Base-by-base conservation (phyloP, 73 alveolate genomes). In the Loxodes magnus region DNA sequence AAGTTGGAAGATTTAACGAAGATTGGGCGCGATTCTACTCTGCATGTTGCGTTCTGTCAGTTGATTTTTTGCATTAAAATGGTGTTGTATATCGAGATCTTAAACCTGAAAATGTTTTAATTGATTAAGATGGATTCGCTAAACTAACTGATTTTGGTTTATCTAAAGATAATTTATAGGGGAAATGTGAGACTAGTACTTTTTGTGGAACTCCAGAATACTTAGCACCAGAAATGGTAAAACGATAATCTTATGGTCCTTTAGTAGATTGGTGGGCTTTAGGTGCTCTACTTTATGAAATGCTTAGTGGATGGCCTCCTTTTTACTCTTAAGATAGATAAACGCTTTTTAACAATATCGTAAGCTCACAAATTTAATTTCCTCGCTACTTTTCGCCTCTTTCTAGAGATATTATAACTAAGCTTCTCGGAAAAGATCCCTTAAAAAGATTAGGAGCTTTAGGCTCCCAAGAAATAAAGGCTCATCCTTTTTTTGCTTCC, bases 21-120 rank as follows among this genome's bases (percentile, higher is more conserved):
- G 64, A 66, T 10, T 51, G 71, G 36, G 94, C 90, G 5, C 51
- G 52, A 51, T 84, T 84, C 63, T 84, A 79, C 51, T 67, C 79
- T 19, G 82, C 84, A 5, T 71, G 80, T 50, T 63, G 79, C 0
- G 28, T 88, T 15, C 57, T 84, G 19, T 92, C 93, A 12, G 42
- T 88, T 3, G 88, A 79, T 48, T 70, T 42, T 41, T 67, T 84
- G 35, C 94, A 88, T 57, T 68, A 67, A 55, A 54, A 79, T 39
- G 65, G 74, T 21, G 68, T 79, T 41, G 64, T 88, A 34, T 88
- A 88, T 54, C 37, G 97, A 30, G 97, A 88, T 51, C 63, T 84
- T 25, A 88, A 88, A 35, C 97, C 97, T 4, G 90, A 88, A 60
- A 88, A 88, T 61, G 69, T 84, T 22, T 73, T 84, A 51, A 35